Conservation (phyloP, 306 rosid species). For the Cucumis hystrix region DNA sequence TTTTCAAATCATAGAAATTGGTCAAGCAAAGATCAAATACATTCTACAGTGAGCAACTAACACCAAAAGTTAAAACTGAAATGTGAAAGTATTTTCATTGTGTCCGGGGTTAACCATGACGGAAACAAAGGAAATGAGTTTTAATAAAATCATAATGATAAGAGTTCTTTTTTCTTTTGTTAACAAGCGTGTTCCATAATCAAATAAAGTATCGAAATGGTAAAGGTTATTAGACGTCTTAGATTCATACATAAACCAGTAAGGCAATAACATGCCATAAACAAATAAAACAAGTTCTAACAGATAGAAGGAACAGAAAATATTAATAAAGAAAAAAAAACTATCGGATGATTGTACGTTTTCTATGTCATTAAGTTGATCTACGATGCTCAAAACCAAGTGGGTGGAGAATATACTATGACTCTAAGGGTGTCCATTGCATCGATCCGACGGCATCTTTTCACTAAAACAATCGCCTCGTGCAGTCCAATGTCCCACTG, state of each 20-base stretch:
- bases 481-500: not conserved
- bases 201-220: not conserved
- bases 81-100: not conserved
- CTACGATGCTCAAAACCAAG: not conserved
- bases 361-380: not conserved
- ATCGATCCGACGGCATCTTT: not conserved
- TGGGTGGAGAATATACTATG: not conserved
- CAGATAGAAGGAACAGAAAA: not conserved
- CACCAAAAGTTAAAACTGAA: not conserved
- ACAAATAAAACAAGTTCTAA: not conserved
- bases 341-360: not conserved
- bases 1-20: constrained; percentile 2
- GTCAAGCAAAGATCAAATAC: constrained; percentile 1
- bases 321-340: not conserved
- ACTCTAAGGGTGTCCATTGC: not conserved
- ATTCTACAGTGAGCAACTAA: not conserved
- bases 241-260: not conserved
- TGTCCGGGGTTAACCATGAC: not conserved
- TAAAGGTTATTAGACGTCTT: not conserved
- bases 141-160: not conserved
- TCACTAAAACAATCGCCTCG: not conserved
- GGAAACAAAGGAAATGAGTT: not conserved
- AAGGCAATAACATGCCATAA: not conserved
- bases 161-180: no score
- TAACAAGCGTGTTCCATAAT: no score